Base-by-base conservation (phyloP, 106 monocot species). In the Chionographis japonica region DNA sequence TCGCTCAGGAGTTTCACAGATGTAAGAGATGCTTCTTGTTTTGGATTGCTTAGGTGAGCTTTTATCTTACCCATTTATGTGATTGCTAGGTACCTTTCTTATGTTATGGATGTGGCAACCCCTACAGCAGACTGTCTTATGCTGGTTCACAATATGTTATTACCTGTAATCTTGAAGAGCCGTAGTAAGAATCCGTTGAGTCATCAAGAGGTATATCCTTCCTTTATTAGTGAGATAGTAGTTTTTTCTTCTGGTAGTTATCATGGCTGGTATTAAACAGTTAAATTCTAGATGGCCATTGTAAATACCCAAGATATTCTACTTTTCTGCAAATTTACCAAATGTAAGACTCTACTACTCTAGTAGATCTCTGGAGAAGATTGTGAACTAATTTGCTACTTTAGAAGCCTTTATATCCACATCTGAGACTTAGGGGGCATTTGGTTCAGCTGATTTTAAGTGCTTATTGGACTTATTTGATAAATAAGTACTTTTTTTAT, bases 81-180 rank as follows among this genome's bases (percentile, higher is more conserved):
- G 19, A 61, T 83, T 50, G 11, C 61, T 68, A 97, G 95, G 76
- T 97, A 92, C 67, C 88, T 98, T 55, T 85, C 97, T 63, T 98
- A 98, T 81, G 76, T 98, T 63, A 98, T 98, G 92, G 97, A 98
- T 80, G 92, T 98, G 40, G 92, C 97, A 54, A 98, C 97, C 40
- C 97, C 97, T 50, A 90, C 97, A 19, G 92, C 84, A 4, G 97
- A 98, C 50, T 98, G 97, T 66, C 85, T 98, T 8, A 76, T 64
- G 4, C 60, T 98, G 59, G 85, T 98, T 43, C 83, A 90, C 81
- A 87, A 90, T 78, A 67, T 98, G 54, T 66, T 98, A 56, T 77
- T 72, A 43, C 92, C 90, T 64, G 89, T 98, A 13, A 68, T 92
- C 57, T 68, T 98, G 76, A 93, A 73, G 67, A 87, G 82, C 56